Evolutionary conservation across 148 eudicot species (phyloP).

Genomic region (Rhododendron mucronatum): DNA sequence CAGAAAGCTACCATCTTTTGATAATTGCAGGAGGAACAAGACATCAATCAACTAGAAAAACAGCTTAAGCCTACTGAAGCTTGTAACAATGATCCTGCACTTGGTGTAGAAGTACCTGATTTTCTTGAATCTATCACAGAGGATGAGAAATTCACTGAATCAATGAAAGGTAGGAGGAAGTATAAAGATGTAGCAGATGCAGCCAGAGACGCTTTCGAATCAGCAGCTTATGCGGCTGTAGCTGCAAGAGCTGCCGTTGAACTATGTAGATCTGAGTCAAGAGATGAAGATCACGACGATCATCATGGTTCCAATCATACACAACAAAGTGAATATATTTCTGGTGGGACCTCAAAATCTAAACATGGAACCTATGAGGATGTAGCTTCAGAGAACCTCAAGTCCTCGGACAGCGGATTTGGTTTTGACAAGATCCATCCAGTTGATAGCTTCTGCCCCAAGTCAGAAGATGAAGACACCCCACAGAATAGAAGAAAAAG

Average conservation of each 20-base stretch:
- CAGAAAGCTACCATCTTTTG: neutral
- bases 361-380: neutral
- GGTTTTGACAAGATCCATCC: neutral
- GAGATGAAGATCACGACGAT: conserved; percentile 25
- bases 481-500: neutral
- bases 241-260: conserved; percentile 81
- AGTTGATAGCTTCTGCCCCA: conserved; percentile 7
- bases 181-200: conserved; percentile 9
- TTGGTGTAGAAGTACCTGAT: neutral
- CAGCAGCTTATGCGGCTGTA: conserved; percentile 52
- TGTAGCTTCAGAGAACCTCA: neutral
- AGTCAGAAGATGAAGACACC: conserved; percentile 5
- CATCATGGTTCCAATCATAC: neutral
- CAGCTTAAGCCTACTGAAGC: conserved; percentile 7
- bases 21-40: conserved; percentile 18
- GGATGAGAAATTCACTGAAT: conserved; percentile 13
- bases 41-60: conserved; percentile 3
- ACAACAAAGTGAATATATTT: neutral
- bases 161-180: conserved; percentile 9
- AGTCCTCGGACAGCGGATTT: neutral
- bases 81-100: neutral
- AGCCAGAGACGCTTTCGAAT: conserved; percentile 17
- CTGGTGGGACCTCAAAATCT: conserved; percentile 6
- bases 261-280: conserved; percentile 44
- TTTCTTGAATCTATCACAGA: neutral